Evolutionary conservation across 257 asterid species (phyloP), one percentile per base, ranked within the genome.

Genomic region (Echites panduratus): DNA sequence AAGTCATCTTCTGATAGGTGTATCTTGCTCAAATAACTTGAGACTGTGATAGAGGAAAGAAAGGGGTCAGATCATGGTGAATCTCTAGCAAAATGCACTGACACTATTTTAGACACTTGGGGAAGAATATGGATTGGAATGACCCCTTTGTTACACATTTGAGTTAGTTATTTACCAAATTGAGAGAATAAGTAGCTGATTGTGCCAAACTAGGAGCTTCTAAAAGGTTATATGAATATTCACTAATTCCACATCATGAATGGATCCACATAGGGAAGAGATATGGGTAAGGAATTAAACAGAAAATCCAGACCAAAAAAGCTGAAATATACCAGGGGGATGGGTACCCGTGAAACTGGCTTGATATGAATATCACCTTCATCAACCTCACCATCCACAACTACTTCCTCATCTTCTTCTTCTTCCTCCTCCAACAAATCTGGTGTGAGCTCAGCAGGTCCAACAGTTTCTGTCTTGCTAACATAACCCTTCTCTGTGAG

Each of bases 331-430:
- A 93, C 98, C 97, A 87, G 73, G 53, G 93, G 96, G 57, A 69
- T 53, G 70, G 85, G 79, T 82, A 86, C 89, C 81, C 82, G 82
- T 19, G 76, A 68, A 71, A 69, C 87, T 74, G 96, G 97, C 86
- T 89, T 94, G 82, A 94, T 94, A 75, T 84, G 99, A 80, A 94
- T 73, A 81, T 94, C 98, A 79, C 99, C 99, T 83, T 94, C 98
- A 86, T 91, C 96, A 84, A 94, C 92, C 90, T 94, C 99, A 78
- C 99, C 99, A 81, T 94, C 98, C 73, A 89, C 86, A 65, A 95
- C 90, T 71, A 91, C 82, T 90, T 95, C 99, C 71, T 94, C 99
- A 79, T 91, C 98, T 77, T 93, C 98, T 0, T 94, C 97, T 81
- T 89, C 97, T 78, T 83, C 95, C 38, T n/a, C n/a, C 78, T 83